Base-by-base conservation (phyloP, 805 yeast genomes). In the Yarrowia divulgata region DNA sequence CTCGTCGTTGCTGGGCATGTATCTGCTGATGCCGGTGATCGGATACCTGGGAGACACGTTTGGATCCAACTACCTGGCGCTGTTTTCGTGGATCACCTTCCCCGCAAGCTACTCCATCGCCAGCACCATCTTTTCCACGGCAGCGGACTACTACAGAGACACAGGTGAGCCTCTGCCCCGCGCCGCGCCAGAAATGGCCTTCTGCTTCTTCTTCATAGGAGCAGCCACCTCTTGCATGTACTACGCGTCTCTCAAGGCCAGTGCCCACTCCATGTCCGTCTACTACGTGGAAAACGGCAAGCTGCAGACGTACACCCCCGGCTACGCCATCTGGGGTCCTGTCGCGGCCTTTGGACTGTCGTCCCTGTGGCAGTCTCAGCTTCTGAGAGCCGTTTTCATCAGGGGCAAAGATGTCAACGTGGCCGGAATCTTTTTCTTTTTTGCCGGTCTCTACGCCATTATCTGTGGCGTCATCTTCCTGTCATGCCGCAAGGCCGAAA, bases 321-420 rank as follows among this genome's bases (percentile, higher is more conserved):
- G 97, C 1, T 78, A 94, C 69, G 90, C 97, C 40, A 91, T 94
- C 54, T 89, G 96, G 67, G 84, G 90, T 55, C 99, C 99, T 0
- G 93, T 94, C 1, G 86, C 97, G 0, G 89, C 89, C 71, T 93
- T 90, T 77, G 99, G 98, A 1, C 75, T 92, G 39, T 89, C 97
- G 6, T 85, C 97, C 1, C 80, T 95, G 69, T 78, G 93, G 60
- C 89, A 90, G 3, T 84, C 97, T 0, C 93, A 88, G 76, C 75
- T 85, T 55, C 75, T 83, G 32, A 80, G 78, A 75, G 81, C 87
- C 73, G 77, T 77, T 72, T 72, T 78, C 64, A 74, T 71, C 29
- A 71, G 66, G 1, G 73, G 73, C 10, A 74, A 34, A 32, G 10
- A 60, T 6, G 71, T 68, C 58, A 72, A 71, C 43, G 71, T 73